These are phyloP conservation scores for Eucalyptus curtisii DNA, from an alignment of 345 rosid genomes.

Conservation along the genomic window DNA sequence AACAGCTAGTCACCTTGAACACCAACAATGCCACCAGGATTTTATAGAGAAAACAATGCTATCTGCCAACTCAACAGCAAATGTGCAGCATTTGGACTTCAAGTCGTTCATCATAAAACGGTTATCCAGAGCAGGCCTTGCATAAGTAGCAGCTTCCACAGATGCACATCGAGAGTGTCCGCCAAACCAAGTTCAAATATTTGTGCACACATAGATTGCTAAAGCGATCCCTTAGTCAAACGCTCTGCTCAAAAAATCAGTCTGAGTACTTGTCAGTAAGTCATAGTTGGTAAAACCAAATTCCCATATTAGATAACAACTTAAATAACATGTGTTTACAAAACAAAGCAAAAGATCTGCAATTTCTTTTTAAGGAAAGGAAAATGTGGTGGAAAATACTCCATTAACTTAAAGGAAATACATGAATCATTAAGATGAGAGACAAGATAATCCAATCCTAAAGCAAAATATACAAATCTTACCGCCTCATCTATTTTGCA, in stretches of 20 bases:
- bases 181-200: neutral
- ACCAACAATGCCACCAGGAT: neutral
- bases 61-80: neutral
- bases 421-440: neutral
- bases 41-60: neutral
- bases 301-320: neutral
- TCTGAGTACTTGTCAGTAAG: neutral
- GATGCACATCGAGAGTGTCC: neutral
- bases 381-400: neutral
- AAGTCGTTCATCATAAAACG: neutral
- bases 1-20: neutral
- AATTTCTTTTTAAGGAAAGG: neutral
- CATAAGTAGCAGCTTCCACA: neutral
- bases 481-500: conserved; percentile 39
- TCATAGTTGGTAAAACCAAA: neutral
- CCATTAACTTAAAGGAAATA: neutral
- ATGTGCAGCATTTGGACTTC: neutral
- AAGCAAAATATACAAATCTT: neutral
- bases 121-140: neutral
- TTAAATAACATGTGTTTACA: neutral
- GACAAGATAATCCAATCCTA: neutral
- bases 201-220: neutral
- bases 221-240: neutral
- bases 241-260: neutral
- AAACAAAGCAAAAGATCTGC: neutral